These are phyloP conservation scores for Rugonectria rugulosa DNA, from an alignment of 2,329 filamentous ascomycete genomes.

Conservation along the genomic window DNA sequence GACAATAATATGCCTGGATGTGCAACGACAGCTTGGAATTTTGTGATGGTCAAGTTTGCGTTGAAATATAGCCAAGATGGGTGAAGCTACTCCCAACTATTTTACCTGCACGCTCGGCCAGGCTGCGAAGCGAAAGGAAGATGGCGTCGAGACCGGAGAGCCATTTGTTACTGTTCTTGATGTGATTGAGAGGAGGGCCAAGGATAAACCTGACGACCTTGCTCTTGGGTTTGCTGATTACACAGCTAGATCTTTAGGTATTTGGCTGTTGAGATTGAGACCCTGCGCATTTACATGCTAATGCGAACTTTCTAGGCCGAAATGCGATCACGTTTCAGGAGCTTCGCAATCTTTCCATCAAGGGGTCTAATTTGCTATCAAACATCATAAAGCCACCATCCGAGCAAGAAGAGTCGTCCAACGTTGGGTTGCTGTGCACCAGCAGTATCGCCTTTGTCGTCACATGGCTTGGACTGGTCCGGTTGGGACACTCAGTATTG, in stretches of 20 bases:
- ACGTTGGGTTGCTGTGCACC: constrained; percentile 58
- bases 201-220: constrained; percentile 33
- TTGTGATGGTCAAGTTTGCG: no score
- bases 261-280: no score
- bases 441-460: constrained; percentile 66
- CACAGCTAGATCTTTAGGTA: not conserved
- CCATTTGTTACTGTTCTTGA: constrained; percentile 55
- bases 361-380: constrained; percentile 42
- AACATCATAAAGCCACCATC: not conserved
- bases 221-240: not conserved
- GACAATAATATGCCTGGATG: no score
- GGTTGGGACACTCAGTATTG: constrained; percentile 61
- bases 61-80: no score
- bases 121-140: constrained; percentile 49
- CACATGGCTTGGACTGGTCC: constrained; percentile 66
- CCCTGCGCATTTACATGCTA: no score
- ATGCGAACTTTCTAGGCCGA: not conserved
- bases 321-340: constrained; percentile 34
- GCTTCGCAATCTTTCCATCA: constrained; percentile 41
- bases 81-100: constrained; percentile 50
- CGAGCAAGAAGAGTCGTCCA: rapidly evolving
- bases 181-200: constrained; percentile 58
- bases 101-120: constrained; percentile 69
- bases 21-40: not conserved
- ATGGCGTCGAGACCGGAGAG: constrained; percentile 26